Percentiles rank a stretch among this genome's conserved stretches.
phyloP scores from a whole-genome alignment of 2,329 filamentous ascomycete genomes.

The Lachnellula suecica region DNA sequence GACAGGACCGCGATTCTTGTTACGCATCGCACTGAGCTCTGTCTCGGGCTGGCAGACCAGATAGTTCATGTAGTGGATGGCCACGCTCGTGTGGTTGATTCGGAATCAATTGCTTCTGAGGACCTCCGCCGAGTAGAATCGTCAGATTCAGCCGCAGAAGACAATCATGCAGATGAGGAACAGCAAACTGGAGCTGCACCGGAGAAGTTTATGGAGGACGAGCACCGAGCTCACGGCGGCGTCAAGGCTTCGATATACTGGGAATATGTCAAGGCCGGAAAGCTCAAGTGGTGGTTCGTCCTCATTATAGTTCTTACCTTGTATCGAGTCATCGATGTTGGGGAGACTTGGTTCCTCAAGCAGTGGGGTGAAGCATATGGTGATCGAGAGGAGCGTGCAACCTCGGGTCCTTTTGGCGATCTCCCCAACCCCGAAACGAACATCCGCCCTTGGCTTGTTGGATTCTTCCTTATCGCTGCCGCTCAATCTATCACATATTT shows the following conservation, averaged over 20 bases:
- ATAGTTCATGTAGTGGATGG: conserved; percentile 69
- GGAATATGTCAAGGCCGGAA: conserved; percentile 81
- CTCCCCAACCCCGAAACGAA: conserved; percentile 67
- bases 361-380: conserved; percentile 80
- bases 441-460: conserved; percentile 71
- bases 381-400: conserved; percentile 26
- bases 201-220: conserved; percentile 78
- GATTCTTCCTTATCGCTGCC: conserved; percentile 66
- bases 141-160: conserved; percentile 21
- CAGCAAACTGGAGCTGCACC: conserved; percentile 47
- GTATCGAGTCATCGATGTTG: conserved; percentile 64
- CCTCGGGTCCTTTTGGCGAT: conserved; percentile 40
- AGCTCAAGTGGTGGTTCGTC: conserved; percentile 68
- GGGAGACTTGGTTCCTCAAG: conserved; percentile 79
- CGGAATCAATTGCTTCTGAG: conserved; percentile 26
- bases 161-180: conserved; percentile 31
- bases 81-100: conserved; percentile 35
- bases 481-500: conserved; percentile 59
- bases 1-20: conserved; percentile 57
- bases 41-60: conserved; percentile 70
- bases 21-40: conserved; percentile 69
- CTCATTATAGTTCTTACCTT: conserved; percentile 62
- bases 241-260: conserved; percentile 78
- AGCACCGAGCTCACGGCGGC: conserved; percentile 70
- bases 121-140: conserved; percentile 19